These are phyloP conservation scores for Magnolia changhungtana DNA, from an alignment of 164 flowering plant genomes.

Conservation along the genomic window DNA sequence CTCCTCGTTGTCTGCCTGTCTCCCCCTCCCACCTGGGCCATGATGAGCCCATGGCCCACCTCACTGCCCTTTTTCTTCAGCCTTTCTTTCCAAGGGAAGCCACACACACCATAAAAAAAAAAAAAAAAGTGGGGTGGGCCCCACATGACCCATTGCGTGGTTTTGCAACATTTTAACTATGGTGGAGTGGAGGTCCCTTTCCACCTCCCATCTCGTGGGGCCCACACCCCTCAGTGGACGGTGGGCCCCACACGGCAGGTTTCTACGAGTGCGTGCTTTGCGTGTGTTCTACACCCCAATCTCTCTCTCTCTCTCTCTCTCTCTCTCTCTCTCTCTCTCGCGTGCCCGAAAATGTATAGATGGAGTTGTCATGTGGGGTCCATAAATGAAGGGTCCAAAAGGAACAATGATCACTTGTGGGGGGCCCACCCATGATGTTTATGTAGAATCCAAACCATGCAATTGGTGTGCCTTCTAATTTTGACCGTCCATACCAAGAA, in stretches of 20 bases:
- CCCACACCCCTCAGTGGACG: constrained; percentile 15
- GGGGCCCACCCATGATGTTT: no score
- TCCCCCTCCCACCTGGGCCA: background rate
- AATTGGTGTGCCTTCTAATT: no score
- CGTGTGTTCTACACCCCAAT: constrained; percentile 12
- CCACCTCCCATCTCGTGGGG: constrained; percentile 17
- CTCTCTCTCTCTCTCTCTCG: constrained; percentile 3
- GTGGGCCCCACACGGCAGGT: constrained; percentile 18
- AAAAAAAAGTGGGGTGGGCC: background rate
- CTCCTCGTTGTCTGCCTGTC: constrained; percentile 49
- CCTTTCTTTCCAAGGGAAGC: background rate
- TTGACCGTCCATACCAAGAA: no score
- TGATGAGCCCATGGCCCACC: constrained; percentile 13
- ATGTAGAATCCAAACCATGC: no score
- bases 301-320: constrained; percentile 8
- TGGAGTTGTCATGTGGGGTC: constrained; percentile 4
- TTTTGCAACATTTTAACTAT: constrained; percentile 31
- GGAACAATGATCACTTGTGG: background rate
- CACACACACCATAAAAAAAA: background rate
- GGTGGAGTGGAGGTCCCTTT: constrained; percentile 24
- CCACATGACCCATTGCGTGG: constrained; percentile 32
- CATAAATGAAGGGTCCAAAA: constrained; percentile 27
- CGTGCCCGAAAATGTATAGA: background rate
- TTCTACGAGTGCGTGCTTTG: background rate
- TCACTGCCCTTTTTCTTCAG: background rate